A percentile compares a stretch with the other conserved stretches of the same genome.
Evolutionary conservation across 306 rosid species (phyloP).

Genomic region (Echinosophora koreensis): DNA sequence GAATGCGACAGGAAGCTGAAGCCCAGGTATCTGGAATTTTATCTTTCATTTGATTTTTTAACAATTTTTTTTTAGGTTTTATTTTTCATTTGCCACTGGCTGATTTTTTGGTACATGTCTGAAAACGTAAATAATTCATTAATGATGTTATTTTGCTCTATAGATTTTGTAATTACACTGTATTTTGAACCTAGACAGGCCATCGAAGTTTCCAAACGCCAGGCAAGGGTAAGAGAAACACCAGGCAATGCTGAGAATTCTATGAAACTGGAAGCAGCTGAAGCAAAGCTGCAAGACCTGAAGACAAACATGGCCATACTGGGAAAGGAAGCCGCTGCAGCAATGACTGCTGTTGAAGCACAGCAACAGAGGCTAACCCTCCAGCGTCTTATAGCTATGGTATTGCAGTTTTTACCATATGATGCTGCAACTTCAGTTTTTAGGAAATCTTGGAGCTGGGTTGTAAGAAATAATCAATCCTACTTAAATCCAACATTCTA

Average conservation of each 20-base stretch:
- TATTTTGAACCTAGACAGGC: slow-evolving; percentile 90
- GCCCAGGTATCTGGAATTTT: slow-evolving; percentile 73
- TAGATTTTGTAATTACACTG: slow-evolving; percentile 52
- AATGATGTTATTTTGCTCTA: slow-evolving; percentile 13
- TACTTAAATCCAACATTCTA: slow-evolving; percentile 23
- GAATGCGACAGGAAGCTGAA: slow-evolving; percentile 96
- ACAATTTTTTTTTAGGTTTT: background rate
- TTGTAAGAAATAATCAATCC: slow-evolving; percentile 24
- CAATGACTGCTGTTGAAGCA: slow-evolving; percentile 99
- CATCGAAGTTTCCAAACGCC: slow-evolving; percentile 91
- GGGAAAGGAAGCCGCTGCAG: slow-evolving; percentile 98
- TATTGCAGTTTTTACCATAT: slow-evolving; percentile 48
- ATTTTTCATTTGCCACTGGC: background rate
- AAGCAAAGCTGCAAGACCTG: slow-evolving; percentile 83
- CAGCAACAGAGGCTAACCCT: slow-evolving; percentile 97
- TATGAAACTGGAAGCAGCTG: slow-evolving; percentile 89
- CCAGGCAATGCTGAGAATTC: slow-evolving; percentile 78
- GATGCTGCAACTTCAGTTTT: slow-evolving; percentile 24
- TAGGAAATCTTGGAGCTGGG: slow-evolving; percentile 23
- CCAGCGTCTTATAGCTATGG: slow-evolving; percentile 96
- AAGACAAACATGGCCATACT: slow-evolving; percentile 85
- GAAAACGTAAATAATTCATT: slow-evolving; percentile 35
- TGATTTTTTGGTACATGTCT: background rate
- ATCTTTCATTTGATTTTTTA: slow-evolving; percentile 27
- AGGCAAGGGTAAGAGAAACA: slow-evolving; percentile 83